Evolutionary conservation across 2,329 filamentous ascomycete genomes (phyloP).

Genomic region (Verticillium dahliae): DNA sequence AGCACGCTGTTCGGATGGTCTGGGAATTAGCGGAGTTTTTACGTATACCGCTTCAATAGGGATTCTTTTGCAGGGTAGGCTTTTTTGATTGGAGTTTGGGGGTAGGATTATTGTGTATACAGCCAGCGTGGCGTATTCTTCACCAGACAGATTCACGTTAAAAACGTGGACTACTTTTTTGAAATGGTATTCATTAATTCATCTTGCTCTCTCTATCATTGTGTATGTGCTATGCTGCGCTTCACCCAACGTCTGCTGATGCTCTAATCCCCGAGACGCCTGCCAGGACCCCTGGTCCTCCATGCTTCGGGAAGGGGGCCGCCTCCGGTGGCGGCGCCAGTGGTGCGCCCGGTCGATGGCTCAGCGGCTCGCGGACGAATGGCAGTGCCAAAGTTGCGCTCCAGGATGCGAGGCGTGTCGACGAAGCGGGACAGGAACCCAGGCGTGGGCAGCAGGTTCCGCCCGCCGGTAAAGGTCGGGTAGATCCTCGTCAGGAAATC

Average conservation of each 20-base stretch:
- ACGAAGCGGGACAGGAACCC: constrained; percentile 63
- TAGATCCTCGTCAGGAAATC: constrained; percentile 86
- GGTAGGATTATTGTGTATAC: neutral
- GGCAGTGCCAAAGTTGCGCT: constrained; percentile 58
- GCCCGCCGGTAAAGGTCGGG: constrained; percentile 80
- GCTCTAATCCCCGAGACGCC: constrained; percentile 46
- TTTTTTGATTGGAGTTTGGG: neutral
- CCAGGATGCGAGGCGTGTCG: constrained; percentile 36
- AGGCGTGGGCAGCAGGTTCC: constrained; percentile 71
- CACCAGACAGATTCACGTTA: constrained; percentile 2
- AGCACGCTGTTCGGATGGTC: constrained; percentile 24
- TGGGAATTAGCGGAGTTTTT: neutral
- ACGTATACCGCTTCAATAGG: no score
- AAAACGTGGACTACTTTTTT: neutral
- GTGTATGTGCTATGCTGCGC: neutral
- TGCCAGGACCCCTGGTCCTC: constrained; percentile 55
- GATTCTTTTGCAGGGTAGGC: neutral
- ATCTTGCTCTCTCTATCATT: neutral
- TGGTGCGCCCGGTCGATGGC: constrained; percentile 28
- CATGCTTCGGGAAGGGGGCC: constrained; percentile 57
- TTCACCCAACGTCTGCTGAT: neutral
- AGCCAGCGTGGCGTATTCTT: neutral
- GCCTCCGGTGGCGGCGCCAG: constrained; percentile 30
- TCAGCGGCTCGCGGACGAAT: constrained; percentile 30
- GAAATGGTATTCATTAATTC: constrained; percentile 8